A percentile compares a stretch with the other conserved stretches of the same genome.
Conservation (phyloP, 1,139 yeast species). For the Saccharomyces hybrid region DNA sequence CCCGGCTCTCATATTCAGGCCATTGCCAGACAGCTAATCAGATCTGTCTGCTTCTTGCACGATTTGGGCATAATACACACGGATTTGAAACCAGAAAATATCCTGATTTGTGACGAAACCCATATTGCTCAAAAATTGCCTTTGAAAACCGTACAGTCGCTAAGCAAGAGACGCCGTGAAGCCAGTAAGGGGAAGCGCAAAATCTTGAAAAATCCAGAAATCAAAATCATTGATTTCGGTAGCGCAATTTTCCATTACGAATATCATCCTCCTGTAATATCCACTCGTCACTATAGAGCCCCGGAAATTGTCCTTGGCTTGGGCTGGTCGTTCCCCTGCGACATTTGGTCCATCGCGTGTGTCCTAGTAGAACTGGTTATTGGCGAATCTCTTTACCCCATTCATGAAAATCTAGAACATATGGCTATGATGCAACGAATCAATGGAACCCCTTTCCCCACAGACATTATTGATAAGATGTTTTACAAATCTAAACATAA, state of each 20-base stretch:
- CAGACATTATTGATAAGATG: conserved; percentile 30
- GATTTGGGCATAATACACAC: conserved; percentile 88
- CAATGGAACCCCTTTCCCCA: conserved; percentile 29
- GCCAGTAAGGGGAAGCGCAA: conserved; percentile 34
- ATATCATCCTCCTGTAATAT: conserved; percentile 84
- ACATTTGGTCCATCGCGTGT: conserved; percentile 95
- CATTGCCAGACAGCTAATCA: conserved; percentile 73
- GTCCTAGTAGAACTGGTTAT: conserved; percentile 83
- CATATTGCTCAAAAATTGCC: conserved; percentile 27
- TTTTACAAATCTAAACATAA: conserved; percentile 28
- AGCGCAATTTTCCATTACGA: conserved; percentile 91
- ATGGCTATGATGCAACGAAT: conserved; percentile 90
- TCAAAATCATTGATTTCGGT: conserved; percentile 92
- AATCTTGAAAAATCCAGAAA: conserved; percentile 67
- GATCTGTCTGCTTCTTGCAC: conserved; percentile 83
- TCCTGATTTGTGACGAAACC: conserved; percentile 60
- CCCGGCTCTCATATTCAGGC: conserved; percentile 82
- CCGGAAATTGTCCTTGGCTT: conserved; percentile 91
- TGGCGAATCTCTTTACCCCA: conserved; percentile 93
- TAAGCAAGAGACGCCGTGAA: conserved; percentile 28
- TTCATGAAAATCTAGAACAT: conserved; percentile 92
- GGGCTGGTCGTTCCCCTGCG: conserved; percentile 92
- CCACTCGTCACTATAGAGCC: conserved; percentile 94
- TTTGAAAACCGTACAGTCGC: conserved; percentile 12
- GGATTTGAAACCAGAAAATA: conserved; percentile 89